Base-by-base conservation (phyloP, 257 asterid genomes). In the Thymus mandschuricus region DNA sequence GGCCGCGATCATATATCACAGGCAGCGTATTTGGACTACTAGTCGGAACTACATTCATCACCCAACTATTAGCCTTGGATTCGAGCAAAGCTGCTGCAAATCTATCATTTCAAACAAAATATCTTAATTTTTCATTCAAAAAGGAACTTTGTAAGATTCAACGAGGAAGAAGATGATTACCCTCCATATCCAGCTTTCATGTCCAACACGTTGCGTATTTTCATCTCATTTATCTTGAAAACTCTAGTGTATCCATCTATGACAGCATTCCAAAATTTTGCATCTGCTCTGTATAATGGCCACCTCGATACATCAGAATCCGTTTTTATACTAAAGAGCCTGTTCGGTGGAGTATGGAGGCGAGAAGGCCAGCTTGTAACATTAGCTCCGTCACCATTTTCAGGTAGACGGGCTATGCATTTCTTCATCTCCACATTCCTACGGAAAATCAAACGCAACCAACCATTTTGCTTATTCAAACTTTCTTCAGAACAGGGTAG, bases 131-230 rank as follows among this genome's bases (percentile, higher is more conserved):
- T 35, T 35, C 27, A 60, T 13, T 50, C 66, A 46, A 31, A 6
- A 33, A 58, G n/a, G 10, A 56, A 10, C 4, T 30, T 12, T 33
- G 10, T 2, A 8, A 27, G 6, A 60, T 60, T 35, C 66, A 38
- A 67, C 66, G 12, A 44, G 44, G 44, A 44, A n/a, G 9, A 40
- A 65, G 64, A 34, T 35, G 48, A 41, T 78, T 80, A 87, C 94
- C 94, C 89, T 61, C 94, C 94, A 73, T 83, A 83, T 70, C 87
- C 80, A 60, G 94, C 89, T 79, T 35, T 85, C 93, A 87, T 87
- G 78, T 85, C 93, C 86, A 85, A 73, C 68, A 79, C 85, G 27
- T 85, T 87, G 13, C 91, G 81, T 29, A 77, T 15, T 64, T 72
- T 78, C 62, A 69, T 5, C 28, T 69, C 49, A 34, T 77, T 69